Evolutionary conservation across 441 rosid genomes (phyloP), one percentile per base, ranked within the genome.

Genomic region (Gossypium davidsonii): DNA sequence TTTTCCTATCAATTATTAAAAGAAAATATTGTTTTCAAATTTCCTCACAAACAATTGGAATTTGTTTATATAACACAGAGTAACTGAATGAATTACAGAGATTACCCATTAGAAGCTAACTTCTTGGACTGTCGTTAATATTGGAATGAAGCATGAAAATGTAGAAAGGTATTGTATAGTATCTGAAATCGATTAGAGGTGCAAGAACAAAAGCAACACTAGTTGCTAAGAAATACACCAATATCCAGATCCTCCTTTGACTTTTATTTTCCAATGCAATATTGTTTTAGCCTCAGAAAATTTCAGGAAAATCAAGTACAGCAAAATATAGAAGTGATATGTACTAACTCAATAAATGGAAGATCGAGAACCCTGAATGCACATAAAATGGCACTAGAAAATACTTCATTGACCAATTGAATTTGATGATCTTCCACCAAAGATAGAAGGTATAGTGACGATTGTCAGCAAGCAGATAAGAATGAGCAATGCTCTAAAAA

Each of bases 381-480:
- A 85, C 63, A 52, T 92, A 91, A 61, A 86, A 75, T 1, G 90
- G 97, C 71, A 95, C 86, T 75, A 95, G 73, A 76, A 90, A 76
- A 79, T 92, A 92, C 73, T 87, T 91, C 84, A 79, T 81, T 34
- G 73, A 81, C 95, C 90, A 79, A 79, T 90, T 90, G 57, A 84
- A 86, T 55, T 89, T 83, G 67, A 95, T 86, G 62, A 92, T 78
- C 78, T 83, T 95, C 81, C 96, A 86, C 98, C 98, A 92, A 3
- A 91, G 83, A 76, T 95, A 95, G 73, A 92, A 95, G 0, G 97
- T 79, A 73, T 90, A 95, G 70, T 92, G 99, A 55, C 98, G 94
- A 78, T 95, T 95, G 74, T 92, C 98, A 2, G 99, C 93, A 0
- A 95, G 91, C 72, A 92, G 98, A 79, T 92, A 94, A 21, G 98